Conservation (phyloP, 2,329 filamentous ascomycete species). For the Macroventuria anomochaeta region DNA sequence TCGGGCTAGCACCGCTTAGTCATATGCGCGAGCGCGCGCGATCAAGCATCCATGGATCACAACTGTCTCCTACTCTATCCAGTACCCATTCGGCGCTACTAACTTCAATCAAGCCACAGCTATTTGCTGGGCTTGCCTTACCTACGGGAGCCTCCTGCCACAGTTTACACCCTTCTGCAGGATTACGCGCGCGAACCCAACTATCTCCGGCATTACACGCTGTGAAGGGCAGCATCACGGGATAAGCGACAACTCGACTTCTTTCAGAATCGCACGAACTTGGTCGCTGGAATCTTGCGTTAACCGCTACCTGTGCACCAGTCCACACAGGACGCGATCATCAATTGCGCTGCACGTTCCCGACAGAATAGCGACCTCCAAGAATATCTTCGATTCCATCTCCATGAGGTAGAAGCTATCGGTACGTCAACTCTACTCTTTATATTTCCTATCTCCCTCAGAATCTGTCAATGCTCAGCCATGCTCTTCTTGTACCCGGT, state of each 20-base stretch:
- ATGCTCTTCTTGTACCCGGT: background rate
- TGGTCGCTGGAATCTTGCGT: background rate
- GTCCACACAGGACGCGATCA: background rate
- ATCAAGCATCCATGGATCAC: slow-evolving; percentile 8
- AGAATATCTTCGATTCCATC: background rate
- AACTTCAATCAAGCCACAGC: slow-evolving; percentile 1
- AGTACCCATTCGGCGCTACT: slow-evolving; percentile 8
- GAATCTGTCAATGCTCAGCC: no score
- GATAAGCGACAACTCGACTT: slow-evolving; percentile 2
- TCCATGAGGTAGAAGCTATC: slow-evolving; percentile 7
- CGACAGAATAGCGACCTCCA: background rate
- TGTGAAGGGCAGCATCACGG: slow-evolving; percentile 14
- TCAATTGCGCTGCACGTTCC: background rate
- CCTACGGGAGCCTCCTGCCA: background rate
- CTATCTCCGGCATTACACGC: background rate
- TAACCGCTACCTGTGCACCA: background rate
- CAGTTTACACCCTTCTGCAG: background rate
- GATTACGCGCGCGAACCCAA: background rate
- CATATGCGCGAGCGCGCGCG: background rate
- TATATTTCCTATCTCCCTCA: background rate
- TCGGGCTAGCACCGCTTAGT: slow-evolving; percentile 16
- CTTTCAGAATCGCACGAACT: background rate
- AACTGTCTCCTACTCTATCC: slow-evolving; percentile 10
- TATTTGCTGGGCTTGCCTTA: background rate
- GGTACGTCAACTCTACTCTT: background rate